Percentiles rank a stretch among this genome's conserved stretches.
Evolutionary conservation across 208 protist genomes (phyloP).

Genomic region (Leishmania major): DNA sequence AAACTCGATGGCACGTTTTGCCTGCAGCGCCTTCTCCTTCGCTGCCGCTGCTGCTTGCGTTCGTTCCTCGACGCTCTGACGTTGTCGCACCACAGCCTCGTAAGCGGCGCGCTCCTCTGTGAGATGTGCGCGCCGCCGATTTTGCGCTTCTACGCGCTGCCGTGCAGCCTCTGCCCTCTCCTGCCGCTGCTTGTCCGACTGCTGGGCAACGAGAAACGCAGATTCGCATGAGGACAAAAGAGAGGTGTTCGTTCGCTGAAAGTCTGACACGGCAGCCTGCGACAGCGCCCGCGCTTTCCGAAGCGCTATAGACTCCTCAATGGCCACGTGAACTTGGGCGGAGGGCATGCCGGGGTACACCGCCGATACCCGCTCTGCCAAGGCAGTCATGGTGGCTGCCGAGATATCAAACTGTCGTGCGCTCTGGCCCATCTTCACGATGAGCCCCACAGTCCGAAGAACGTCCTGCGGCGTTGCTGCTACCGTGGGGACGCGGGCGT

Average conservation of each 20-base stretch:
- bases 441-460: slow-evolving; percentile 26
- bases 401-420: slow-evolving; percentile 30
- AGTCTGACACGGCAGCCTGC: slow-evolving; percentile 36
- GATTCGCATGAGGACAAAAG: slow-evolving; percentile 40
- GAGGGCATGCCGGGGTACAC: slow-evolving; percentile 24
- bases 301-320: slow-evolving; percentile 26
- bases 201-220: slow-evolving; percentile 35
- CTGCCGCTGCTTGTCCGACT: slow-evolving; percentile 17
- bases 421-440: slow-evolving; percentile 44
- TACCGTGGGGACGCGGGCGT: background rate
- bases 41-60: slow-evolving; percentile 10
- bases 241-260: slow-evolving; percentile 12
- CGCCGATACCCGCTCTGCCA: slow-evolving; percentile 30
- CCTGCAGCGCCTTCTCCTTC: slow-evolving; percentile 34
- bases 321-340: slow-evolving; percentile 17
- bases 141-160: slow-evolving; percentile 31
- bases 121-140: slow-evolving; percentile 33
- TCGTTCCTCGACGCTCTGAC: slow-evolving; percentile 33
- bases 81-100: slow-evolving; percentile 39
- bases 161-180: slow-evolving; percentile 31
- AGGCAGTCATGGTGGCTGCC: slow-evolving; percentile 5
- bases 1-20: slow-evolving; percentile 50
- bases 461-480: slow-evolving; percentile 5
- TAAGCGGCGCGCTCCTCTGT: slow-evolving; percentile 37
- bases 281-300: slow-evolving; percentile 15